These are phyloP conservation scores for Batkoa obscura DNA, from an alignment of 371 early-diverging fungal species.

Conservation along the genomic window DNA sequence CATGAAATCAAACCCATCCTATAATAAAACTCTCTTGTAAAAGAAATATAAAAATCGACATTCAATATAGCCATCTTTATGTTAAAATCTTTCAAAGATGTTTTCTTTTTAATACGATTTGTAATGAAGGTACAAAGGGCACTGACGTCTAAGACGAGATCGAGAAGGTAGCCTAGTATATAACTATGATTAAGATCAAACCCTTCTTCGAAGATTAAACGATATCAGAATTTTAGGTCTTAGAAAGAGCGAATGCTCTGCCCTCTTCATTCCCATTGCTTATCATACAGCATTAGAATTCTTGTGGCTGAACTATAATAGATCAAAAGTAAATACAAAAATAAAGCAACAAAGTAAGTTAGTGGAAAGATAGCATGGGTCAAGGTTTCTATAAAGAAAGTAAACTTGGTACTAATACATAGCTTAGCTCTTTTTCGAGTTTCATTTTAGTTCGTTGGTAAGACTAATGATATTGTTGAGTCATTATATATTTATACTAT, in stretches of 20 bases:
- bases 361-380: no score
- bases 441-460: no score
- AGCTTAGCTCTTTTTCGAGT: not conserved
- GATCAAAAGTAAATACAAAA: no score
- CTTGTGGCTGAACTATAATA: no score
- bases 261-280: no score
- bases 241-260: no score
- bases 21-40: slow-evolving; percentile 51
- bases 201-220: slow-evolving; percentile 19
- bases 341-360: no score
- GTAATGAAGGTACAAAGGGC: slow-evolving; percentile 64
- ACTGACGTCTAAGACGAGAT: slow-evolving; percentile 65
- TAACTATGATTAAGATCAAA: slow-evolving; percentile 54
- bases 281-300: no score
- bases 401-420: not conserved
- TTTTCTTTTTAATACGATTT: slow-evolving; percentile 37
- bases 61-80: slow-evolving; percentile 38
- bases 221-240: no score
- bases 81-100: slow-evolving; percentile 39
- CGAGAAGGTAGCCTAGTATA: slow-evolving; percentile 49
- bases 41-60: slow-evolving; percentile 37
- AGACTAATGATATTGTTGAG: no score
- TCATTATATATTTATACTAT: no score
- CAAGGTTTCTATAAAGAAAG: no score
- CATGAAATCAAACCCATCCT: slow-evolving; percentile 49